A percentile compares a stretch with the other conserved stretches of the same genome.
phyloP scores from a whole-genome alignment of 176 grass and related monocot genomes.

The bread wheat (Triticum aestivum) region DNA sequence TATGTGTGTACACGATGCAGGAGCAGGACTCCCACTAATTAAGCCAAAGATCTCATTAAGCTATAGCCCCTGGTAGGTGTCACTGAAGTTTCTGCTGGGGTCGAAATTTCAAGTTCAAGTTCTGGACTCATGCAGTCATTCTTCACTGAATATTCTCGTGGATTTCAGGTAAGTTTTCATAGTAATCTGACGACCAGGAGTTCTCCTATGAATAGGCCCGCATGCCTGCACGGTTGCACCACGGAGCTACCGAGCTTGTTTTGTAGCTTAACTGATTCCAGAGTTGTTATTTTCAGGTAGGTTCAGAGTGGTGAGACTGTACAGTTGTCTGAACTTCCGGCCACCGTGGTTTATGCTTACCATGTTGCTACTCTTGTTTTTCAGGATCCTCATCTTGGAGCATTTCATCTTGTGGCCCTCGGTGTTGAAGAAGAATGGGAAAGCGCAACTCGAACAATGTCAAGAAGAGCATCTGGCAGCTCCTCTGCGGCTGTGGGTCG shows the following conservation, averaged over 20 bases:
- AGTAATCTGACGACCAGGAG: neutral
- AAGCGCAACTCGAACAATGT: slow-evolving; percentile 21
- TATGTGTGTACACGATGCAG: neutral
- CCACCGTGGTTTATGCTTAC: neutral
- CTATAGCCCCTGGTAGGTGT: neutral
- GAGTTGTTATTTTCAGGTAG: neutral
- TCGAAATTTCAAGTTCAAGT: neutral
- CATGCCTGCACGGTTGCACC: neutral
- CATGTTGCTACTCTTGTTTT: neutral
- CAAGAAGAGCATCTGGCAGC: slow-evolving; percentile 49
- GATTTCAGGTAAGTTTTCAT: slow-evolving; percentile 16
- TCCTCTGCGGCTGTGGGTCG: slow-evolving; percentile 32
- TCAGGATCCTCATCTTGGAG: neutral
- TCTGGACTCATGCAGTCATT: neutral
- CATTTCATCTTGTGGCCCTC: neutral
- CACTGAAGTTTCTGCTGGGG: neutral
- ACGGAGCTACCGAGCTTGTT: neutral
- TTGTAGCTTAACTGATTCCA: neutral
- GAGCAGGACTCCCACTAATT: neutral
- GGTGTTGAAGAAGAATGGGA: slow-evolving; percentile 12
- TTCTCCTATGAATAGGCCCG: slow-evolving; percentile 25
- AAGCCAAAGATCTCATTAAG: neutral
- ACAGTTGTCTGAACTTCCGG: neutral
- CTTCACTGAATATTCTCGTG: slow-evolving; percentile 23
- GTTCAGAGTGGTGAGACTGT: neutral